phyloP scores from a whole-genome alignment of 345 rosid genomes.

The Litchi chinensis region DNA sequence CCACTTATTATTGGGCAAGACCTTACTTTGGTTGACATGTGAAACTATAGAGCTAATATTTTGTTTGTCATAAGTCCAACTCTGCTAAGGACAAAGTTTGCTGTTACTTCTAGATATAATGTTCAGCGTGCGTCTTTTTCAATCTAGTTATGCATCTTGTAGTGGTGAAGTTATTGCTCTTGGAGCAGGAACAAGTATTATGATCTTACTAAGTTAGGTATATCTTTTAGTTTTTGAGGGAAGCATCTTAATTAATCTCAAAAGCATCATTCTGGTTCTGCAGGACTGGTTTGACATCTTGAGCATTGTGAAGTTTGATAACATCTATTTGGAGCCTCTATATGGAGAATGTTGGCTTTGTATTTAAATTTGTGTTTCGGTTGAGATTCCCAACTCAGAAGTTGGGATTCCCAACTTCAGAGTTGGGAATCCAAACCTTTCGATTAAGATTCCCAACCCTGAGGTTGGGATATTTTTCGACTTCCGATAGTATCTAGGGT shows the following conservation, averaged over 20 bases:
- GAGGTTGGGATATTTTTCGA: no score
- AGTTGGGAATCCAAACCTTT: no score
- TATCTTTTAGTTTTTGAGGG: not conserved
- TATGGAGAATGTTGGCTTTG: no score
- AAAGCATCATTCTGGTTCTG: constrained; percentile 17
- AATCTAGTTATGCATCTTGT: not conserved
- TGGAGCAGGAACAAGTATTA: not conserved
- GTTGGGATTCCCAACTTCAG: no score
- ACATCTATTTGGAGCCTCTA: no score
- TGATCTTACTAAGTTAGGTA: not conserved
- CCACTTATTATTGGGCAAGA: not conserved
- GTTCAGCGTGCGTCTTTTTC: not conserved
- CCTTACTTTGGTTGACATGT: not conserved
- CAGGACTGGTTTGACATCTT: no score
- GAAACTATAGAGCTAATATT: not conserved
- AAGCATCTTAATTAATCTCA: not conserved
- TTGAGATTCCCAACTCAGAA: no score
- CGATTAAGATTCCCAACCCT: no score
- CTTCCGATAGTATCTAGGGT: no score
- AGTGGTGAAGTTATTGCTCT: not conserved
- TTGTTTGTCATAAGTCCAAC: not conserved
- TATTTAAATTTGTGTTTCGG: no score
- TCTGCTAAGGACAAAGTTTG: not conserved
- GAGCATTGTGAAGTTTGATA: no score
- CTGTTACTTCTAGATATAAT: not conserved